Conservation (phyloP, 2,329 filamentous ascomycete genomes). For the Phialocephala sp. region DNA sequence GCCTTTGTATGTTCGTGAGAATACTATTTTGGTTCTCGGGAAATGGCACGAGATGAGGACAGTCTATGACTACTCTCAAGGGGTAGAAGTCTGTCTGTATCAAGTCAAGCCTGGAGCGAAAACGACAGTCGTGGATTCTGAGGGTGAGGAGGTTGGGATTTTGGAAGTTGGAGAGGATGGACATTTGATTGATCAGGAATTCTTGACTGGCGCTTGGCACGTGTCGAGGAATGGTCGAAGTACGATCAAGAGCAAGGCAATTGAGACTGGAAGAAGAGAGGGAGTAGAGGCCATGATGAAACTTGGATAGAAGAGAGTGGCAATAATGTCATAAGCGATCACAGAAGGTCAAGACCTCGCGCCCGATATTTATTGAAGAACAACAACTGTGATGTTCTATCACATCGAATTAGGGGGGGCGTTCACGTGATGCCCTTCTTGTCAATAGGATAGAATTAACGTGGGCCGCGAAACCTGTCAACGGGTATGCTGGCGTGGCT, state of each 20-base stretch:
- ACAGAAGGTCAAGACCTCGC: no score
- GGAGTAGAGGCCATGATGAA: not conserved
- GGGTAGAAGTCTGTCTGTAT: constrained; percentile 54
- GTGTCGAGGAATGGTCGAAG: constrained; percentile 28
- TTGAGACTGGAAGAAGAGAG: not conserved
- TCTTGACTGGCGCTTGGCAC: constrained; percentile 47
- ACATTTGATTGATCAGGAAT: constrained; percentile 47
- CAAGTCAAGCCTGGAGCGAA: constrained; percentile 49
- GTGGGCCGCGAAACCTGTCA: no score
- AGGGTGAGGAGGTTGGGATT: constrained; percentile 49
- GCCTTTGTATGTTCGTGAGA: constrained; percentile 52
- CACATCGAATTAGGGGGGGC: not conserved
- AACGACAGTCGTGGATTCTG: constrained; percentile 49
- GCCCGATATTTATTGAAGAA: no score
- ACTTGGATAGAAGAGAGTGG: no score
- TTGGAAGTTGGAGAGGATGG: constrained; percentile 49
- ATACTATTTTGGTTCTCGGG: constrained; percentile 42
- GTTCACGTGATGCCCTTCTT: not conserved
- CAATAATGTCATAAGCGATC: no score
- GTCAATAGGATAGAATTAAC: not conserved
- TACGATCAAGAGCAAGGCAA: constrained; percentile 16
- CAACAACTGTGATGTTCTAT: no score
- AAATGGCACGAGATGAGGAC: constrained; percentile 38
- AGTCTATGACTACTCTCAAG: constrained; percentile 41
- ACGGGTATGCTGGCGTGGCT: no score